Evolutionary conservation across 768 basidiomycete species (phyloP), one percentile per base, ranked within the genome.

Genomic region (Russula earlei): DNA sequence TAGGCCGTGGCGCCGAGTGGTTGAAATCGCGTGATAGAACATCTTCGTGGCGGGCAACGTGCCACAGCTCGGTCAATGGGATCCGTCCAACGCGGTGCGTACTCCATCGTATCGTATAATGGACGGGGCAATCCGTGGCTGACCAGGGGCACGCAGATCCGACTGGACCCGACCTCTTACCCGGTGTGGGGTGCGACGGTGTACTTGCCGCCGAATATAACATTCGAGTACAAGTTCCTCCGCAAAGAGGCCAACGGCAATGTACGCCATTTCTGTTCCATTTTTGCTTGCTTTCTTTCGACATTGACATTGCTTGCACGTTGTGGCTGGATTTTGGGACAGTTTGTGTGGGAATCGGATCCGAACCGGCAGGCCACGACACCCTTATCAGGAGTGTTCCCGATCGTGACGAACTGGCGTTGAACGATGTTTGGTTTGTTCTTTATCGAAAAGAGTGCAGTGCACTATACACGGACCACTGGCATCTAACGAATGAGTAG

Each of bases 151-250:
- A 12, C 49, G 19, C 45, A 80, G 81, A 71, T 83, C 56, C 67
- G 79, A 0, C 67, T 84, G 3, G 79, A 80, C 0, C 62, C 81
- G 17, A 73, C 75, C 2, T 65, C 67, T 17, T 82, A 83, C 57
- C 81, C 81, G 5, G 69, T 74, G 2, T 84, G 81, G 82, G 72
- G 68, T 3, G 72, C 75, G 17, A 76, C 76, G 0, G 68, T 82
- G 5, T 66, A 67, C n/a, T 61, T 85, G 0, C 80, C 81, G 2
- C 69, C 75, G 0, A 72, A 68, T 52, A 78, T 77, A 0, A 59
- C 62, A 3, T 82, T 84, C 65, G 58, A 78, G 58, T 84, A 78
- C 67, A 84, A 83, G 66, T 83, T 81, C 54, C 80, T 84, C 61
- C 68, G 79, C 25, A 82, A 79, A 64, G 75, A 76, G 51, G 67